These are phyloP conservation scores for Fusarium anthophilum DNA, from an alignment of 2,329 filamentous ascomycete genomes.

Conservation along the genomic window DNA sequence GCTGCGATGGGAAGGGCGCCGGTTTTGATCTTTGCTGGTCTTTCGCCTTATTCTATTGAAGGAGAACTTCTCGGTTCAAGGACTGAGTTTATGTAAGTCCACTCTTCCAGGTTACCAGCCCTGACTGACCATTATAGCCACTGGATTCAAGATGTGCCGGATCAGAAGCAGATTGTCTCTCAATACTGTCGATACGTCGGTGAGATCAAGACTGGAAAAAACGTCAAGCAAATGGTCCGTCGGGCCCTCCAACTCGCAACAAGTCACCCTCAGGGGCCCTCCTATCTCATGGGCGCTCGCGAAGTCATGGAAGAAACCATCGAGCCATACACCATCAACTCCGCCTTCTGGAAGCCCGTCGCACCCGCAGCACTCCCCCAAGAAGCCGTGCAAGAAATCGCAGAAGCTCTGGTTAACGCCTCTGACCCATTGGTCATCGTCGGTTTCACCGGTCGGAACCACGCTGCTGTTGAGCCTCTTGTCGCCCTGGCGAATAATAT, in stretches of 20 bases:
- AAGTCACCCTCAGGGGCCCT: conserved; percentile 39
- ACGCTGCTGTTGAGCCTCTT: conserved; percentile 8
- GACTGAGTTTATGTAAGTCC: conserved; percentile 18
- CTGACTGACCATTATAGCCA: background rate
- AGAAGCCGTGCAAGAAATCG: background rate
- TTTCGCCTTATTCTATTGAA: conserved; percentile 55
- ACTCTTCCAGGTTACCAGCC: accelerated
- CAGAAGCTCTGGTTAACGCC: background rate
- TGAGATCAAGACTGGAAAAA: conserved; percentile 13
- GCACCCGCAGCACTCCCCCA: background rate
- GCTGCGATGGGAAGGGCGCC: conserved; percentile 43
- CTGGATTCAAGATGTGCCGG: conserved; percentile 29
- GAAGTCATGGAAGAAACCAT: conserved; percentile 40
- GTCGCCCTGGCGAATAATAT: background rate
- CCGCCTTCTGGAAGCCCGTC: background rate
- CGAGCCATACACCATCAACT: conserved; percentile 2
- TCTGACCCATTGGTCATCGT: conserved; percentile 14
- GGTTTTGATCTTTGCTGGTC: conserved; percentile 54
- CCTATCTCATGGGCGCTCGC: conserved; percentile 41
- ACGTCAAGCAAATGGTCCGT: conserved; percentile 15
- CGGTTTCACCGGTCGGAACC: conserved; percentile 11
- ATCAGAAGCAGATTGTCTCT: conserved; percentile 21
- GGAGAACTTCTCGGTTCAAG: conserved; percentile 15
- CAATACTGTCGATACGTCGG: conserved; percentile 21
- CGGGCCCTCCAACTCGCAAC: conserved; percentile 35